phyloP scores from a whole-genome alignment of 305 asterid genomes.

The Plantago coronopus region DNA sequence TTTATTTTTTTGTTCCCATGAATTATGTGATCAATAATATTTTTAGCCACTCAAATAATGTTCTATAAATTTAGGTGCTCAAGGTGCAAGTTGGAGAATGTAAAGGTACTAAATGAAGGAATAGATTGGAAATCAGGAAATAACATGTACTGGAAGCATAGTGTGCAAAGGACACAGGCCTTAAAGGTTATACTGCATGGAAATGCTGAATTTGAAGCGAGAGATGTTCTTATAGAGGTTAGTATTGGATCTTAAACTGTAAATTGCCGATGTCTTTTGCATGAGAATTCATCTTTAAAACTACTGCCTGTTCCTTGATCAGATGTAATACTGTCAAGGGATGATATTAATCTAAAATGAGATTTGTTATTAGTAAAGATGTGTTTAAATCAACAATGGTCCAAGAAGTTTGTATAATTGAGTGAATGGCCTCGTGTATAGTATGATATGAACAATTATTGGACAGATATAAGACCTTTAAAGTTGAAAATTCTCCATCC shows the following conservation, averaged over 20 bases:
- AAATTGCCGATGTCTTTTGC: slow-evolving; percentile 7
- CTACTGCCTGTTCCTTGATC: too few relatives aligned
- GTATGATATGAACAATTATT: neutral
- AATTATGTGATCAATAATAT: slow-evolving; percentile 20
- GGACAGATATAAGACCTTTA: neutral
- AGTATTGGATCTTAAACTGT: slow-evolving; percentile 20
- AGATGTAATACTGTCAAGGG: too few relatives aligned
- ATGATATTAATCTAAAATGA: too few relatives aligned
- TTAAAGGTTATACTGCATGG: slow-evolving; percentile 80
- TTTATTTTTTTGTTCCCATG: slow-evolving; percentile 19
- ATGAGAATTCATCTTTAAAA: slow-evolving; percentile 6
- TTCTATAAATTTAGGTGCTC: slow-evolving; percentile 55
- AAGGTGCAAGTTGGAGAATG: slow-evolving; percentile 82
- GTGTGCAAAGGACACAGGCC: slow-evolving; percentile 75
- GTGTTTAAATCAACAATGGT: neutral
- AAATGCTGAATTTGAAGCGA: slow-evolving; percentile 97
- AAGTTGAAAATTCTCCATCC: neutral
- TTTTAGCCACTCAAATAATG: slow-evolving; percentile 14
- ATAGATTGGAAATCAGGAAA: slow-evolving; percentile 76
- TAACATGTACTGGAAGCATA: slow-evolving; percentile 93
- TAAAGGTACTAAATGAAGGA: slow-evolving; percentile 72
- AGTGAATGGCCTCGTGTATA: neutral
- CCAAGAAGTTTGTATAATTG: neutral
- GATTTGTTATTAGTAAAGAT: neutral
- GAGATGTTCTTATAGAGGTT: slow-evolving; percentile 73